These are phyloP conservation scores for Lactifluus hygrophoroides DNA, from an alignment of 768 basidiomycete species.

Conservation along the genomic window DNA sequence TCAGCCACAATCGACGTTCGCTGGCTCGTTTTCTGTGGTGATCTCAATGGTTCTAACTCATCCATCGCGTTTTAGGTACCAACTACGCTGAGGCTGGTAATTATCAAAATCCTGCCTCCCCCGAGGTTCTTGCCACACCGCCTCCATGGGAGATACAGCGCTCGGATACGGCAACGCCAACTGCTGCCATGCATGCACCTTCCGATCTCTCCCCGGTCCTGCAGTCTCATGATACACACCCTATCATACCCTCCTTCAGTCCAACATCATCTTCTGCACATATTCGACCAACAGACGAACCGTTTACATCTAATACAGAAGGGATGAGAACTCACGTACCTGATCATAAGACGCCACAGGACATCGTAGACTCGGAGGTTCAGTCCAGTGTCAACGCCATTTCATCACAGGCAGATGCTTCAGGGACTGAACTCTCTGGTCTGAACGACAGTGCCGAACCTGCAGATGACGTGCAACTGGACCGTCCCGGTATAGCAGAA, in stretches of 20 bases:
- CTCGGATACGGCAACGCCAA: conserved; percentile 45
- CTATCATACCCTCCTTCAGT: background rate
- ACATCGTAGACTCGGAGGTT: conserved; percentile 9
- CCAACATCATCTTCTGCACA: conserved; percentile 44
- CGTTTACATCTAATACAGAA: conserved; percentile 36
- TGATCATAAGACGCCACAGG: conserved; percentile 20
- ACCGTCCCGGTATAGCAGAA: conserved; percentile 9
- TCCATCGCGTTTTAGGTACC: background rate
- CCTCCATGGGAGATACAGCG: conserved; percentile 46
- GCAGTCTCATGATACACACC: background rate
- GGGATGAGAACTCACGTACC: conserved; percentile 26
- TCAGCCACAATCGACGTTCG: conserved; percentile 29
- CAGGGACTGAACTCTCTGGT: conserved; percentile 3
- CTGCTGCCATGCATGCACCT: conserved; percentile 26
- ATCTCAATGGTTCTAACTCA: background rate
- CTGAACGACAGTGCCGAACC: conserved; percentile 8
- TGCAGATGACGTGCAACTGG: conserved; percentile 14
- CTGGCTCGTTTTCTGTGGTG: background rate
- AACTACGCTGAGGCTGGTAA: conserved; percentile 27
- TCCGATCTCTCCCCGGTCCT: conserved; percentile 22
- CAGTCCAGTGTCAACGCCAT: background rate
- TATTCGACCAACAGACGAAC: conserved; percentile 48
- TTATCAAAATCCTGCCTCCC: conserved; percentile 67
- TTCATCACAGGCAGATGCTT: conserved; percentile 3
- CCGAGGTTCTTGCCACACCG: conserved; percentile 43